A percentile compares a stretch with the other conserved stretches of the same genome.
Conservation (phyloP, 1,284 basidiomycete genomes). For the Rhodotorula sp. region DNA sequence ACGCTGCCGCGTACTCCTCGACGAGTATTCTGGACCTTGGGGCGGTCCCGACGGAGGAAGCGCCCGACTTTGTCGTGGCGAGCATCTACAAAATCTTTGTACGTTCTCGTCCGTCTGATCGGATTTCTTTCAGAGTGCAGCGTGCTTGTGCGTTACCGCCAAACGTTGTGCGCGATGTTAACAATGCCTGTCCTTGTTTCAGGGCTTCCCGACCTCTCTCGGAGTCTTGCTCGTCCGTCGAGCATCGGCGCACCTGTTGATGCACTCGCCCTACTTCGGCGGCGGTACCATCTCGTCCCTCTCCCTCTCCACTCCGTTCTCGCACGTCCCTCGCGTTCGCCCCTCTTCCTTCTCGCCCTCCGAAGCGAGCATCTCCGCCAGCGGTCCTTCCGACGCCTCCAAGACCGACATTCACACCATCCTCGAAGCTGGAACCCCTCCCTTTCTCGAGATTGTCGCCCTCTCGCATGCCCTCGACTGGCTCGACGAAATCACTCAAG, state of each 20-base stretch:
- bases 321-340: slow-evolving; percentile 23
- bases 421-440: slow-evolving; percentile 73
- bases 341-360: neutral
- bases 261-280: slow-evolving; percentile 70
- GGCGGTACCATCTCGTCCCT: slow-evolving; percentile 77
- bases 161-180: no score
- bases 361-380: neutral
- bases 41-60: slow-evolving; percentile 73
- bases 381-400: neutral
- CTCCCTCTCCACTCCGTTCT: slow-evolving; percentile 61
- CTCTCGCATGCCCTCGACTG: slow-evolving; percentile 69
- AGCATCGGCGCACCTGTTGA: slow-evolving; percentile 59
- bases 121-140: neutral
- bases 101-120: neutral
- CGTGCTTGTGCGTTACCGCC: no score
- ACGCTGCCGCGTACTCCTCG: slow-evolving; percentile 51
- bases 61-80: slow-evolving; percentile 72
- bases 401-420: slow-evolving; percentile 17
- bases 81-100: slow-evolving; percentile 84
- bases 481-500: slow-evolving; percentile 54
- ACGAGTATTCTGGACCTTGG: slow-evolving; percentile 65
- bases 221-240: slow-evolving; percentile 74
- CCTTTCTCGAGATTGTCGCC: slow-evolving; percentile 70
- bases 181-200: neutral
- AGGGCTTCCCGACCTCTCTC: slow-evolving; percentile 76